These are phyloP conservation scores for Colletotrichum tamarilloi DNA, from an alignment of 2,329 filamentous ascomycete genomes.

Conservation along the genomic window DNA sequence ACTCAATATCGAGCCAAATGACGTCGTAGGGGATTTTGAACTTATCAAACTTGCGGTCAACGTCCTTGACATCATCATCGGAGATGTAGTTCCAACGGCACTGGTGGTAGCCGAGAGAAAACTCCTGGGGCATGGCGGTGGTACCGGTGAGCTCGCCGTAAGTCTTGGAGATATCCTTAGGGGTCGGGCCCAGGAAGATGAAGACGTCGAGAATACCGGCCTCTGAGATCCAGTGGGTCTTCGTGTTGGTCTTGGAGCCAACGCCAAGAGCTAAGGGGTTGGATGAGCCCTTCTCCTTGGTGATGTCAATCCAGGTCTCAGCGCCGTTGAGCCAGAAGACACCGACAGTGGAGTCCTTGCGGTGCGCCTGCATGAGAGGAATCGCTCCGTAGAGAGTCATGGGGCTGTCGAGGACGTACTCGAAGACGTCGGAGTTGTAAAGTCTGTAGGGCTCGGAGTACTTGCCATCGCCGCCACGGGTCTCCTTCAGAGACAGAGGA, in stretches of 20 bases:
- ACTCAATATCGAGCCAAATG: constrained; percentile 99
- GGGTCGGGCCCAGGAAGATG: constrained; percentile 90
- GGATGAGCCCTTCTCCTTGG: constrained; percentile 77
- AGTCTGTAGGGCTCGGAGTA: constrained; percentile 91
- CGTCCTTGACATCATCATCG: constrained; percentile 95
- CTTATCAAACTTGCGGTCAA: constrained; percentile 96
- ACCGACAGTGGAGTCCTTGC: constrained; percentile 91
- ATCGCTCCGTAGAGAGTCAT: constrained; percentile 99
- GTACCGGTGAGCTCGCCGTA: constrained; percentile 94
- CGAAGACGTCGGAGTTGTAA: constrained; percentile 97
- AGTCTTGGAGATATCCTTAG: constrained; percentile 81
- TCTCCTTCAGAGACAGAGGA: constrained; percentile 88
- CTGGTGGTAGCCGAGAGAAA: constrained; percentile 94
- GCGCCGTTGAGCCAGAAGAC: constrained; percentile 98
- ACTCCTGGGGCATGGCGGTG: constrained; percentile 91
- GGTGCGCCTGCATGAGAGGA: constrained; percentile 97
- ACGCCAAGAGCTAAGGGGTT: constrained; percentile 84
- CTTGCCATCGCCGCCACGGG: constrained; percentile 86
- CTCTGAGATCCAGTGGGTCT: constrained; percentile 98
- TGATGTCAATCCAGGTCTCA: constrained; percentile 97
- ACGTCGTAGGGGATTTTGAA: constrained; percentile 96
- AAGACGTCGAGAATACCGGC: constrained; percentile 91
- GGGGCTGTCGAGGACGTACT: constrained; percentile 95
- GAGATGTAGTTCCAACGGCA: constrained; percentile 99
- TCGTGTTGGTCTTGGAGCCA: constrained; percentile 76